Evolutionary conservation across 805 yeast species (phyloP).

Genomic region (Saccharomycodes ludwigii): DNA sequence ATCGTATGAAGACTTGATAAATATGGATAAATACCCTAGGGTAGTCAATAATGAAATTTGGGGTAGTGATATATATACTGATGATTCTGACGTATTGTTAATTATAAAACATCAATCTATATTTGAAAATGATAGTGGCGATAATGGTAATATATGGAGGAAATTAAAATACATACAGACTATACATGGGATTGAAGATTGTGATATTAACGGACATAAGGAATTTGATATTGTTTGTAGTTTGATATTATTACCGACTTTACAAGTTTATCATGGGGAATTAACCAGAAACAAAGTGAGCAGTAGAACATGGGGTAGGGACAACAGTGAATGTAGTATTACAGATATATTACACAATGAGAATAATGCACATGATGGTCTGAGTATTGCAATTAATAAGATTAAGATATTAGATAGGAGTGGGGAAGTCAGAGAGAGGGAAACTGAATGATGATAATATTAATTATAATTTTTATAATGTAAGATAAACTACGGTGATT

Average conservation of each 20-base stretch:
- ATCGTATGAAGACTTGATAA: slow-evolving; percentile 12
- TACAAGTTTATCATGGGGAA: slow-evolving; percentile 49
- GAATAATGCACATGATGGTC: too few species aligned
- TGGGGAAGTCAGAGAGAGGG: too few species aligned
- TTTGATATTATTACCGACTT: slow-evolving; percentile 48
- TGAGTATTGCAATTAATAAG: too few species aligned
- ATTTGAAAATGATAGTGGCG: slow-evolving; percentile 26
- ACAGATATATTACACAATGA: slow-evolving; percentile 4
- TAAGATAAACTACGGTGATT: too few species aligned
- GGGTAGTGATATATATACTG: slow-evolving; percentile 92
- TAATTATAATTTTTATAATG: too few species aligned
- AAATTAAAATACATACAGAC: slow-evolving; percentile 19
- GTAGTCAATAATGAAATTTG: slow-evolving; percentile 48
- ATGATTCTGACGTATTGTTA: slow-evolving; percentile 77
- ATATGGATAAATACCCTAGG: slow-evolving; percentile 24
- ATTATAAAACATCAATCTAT: slow-evolving; percentile 68
- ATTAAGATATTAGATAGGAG: too few species aligned
- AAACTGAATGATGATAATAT: too few species aligned
- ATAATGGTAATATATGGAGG: slow-evolving; percentile 18
- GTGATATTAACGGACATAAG: slow-evolving; percentile 7
- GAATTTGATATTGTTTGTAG: slow-evolving; percentile 24
- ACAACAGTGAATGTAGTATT: neutral
- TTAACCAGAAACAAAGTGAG: slow-evolving; percentile 54
- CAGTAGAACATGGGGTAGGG: slow-evolving; percentile 56
- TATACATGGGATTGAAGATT: slow-evolving; percentile 15